Evolutionary conservation across 2,329 filamentous ascomycete genomes (phyloP).

Genomic region (Parascedosporium putredinis): DNA sequence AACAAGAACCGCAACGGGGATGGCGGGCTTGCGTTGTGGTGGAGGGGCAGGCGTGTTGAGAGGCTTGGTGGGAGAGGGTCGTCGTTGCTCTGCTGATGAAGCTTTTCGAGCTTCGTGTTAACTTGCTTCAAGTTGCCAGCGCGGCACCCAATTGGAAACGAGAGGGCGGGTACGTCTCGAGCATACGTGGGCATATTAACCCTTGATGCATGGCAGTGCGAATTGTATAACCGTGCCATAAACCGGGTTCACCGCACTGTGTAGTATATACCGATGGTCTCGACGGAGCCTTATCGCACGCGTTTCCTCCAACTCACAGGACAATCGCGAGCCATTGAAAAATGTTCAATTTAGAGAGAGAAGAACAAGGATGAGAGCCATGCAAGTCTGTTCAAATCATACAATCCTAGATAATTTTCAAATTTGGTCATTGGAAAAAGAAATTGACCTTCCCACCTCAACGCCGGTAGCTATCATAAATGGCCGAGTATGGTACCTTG

Average conservation of each 20-base stretch:
- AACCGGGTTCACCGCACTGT: neutral
- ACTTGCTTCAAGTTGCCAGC: constrained; percentile 9
- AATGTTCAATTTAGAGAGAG: neutral
- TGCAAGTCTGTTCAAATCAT: neutral
- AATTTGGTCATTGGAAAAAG: neutral
- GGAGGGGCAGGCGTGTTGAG: constrained; percentile 8
- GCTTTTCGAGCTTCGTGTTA: constrained; percentile 8
- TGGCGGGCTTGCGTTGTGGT: neutral
- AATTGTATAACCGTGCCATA: neutral
- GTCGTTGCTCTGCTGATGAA: neutral
- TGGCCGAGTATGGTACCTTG: neutral
- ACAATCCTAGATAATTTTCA: neutral
- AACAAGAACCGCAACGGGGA: too few species aligned
- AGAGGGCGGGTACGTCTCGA: constrained; percentile 1
- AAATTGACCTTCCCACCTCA: neutral
- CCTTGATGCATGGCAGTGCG: neutral
- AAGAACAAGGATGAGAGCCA: too few species aligned
- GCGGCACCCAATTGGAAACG: neutral
- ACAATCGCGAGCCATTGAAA: too few species aligned
- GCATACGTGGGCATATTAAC: neutral
- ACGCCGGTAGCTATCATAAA: neutral
- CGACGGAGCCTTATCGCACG: too few species aligned
- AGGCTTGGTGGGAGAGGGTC: constrained; percentile 8
- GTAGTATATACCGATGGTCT: too few species aligned
- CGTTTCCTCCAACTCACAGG: too few species aligned